Base-by-base conservation (phyloP, 192 early-diverging fungal species). In the Thoreauomyces humboldtii region DNA sequence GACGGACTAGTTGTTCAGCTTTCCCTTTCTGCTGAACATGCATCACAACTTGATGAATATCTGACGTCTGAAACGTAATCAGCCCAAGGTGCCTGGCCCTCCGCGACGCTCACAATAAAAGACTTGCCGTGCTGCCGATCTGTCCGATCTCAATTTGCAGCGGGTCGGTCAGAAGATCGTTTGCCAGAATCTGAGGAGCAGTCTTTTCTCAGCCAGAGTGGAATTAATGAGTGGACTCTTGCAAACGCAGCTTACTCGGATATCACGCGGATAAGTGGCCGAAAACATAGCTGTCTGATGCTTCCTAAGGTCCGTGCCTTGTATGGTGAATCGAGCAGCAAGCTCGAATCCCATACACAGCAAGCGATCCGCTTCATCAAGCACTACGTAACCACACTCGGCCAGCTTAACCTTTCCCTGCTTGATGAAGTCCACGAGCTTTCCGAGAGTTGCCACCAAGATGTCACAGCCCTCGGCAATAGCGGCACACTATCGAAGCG, bases 271-370 rank as follows among this genome's bases (percentile, higher is more conserved):
- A 74, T 96, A 94, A 12, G 97, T 99, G 27, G 97, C 97, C 29
- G 97, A 99, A 72, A 98, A 99, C 48, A 99, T 82, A 89, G 95
- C 88, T 35, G 93, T 90, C 72, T 99, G 97, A 57, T 94, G 94
- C 52, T 88, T 91, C 84, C 27, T 85, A 86, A 58, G 87, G 87
- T 52, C 90, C 11, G n/a, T 25, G 9, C 21, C 42, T 1, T 76
- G 6, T 14, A 98, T 86, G 62, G 98, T 98, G 71, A 90, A 89
- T 81, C 94, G 92, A 25, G 98, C 92, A 70, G 95, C 91, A 27
- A 91, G 92, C 70, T 96, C 95, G 69, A 99, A 99, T 14, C 95
- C 97, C 89, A 96, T 92, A 72, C 97, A 94, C 77, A 99, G 94
- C 95, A 99, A 97, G 88, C 96, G 91, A 64, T 99, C 97, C 14